Conservation (phyloP, 176 grass and related monocot genomes). For the Ensete ventricosum region DNA sequence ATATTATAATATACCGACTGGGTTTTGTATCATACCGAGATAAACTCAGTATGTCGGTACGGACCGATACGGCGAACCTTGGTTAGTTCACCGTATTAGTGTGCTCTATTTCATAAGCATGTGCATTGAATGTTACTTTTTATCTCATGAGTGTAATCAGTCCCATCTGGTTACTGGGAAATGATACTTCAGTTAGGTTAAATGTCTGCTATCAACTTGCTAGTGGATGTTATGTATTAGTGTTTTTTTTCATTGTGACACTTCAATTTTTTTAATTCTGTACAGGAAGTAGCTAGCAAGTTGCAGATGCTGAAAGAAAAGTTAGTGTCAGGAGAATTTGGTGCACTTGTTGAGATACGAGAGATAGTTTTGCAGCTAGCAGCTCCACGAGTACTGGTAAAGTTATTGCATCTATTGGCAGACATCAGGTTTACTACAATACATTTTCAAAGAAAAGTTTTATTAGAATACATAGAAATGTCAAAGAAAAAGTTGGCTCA, state of each 20-base stretch:
- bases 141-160: no score
- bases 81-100: no score
- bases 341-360: conserved; percentile 58
- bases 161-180: no score
- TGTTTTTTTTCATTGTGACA: background rate
- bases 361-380: conserved; percentile 53
- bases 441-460: background rate
- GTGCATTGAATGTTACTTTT: no score
- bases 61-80: no score
- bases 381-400: conserved; percentile 65
- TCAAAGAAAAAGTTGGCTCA: background rate
- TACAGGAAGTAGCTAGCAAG: conserved; percentile 60
- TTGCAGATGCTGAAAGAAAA: conserved; percentile 55
- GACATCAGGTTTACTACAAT: background rate
- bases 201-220: conserved; percentile 3
- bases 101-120: no score
- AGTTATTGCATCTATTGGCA: background rate
- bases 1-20: no score
- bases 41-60: no score
- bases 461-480: background rate
- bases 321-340: conserved; percentile 59
- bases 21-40: no score
- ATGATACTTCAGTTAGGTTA: conserved; percentile 6
- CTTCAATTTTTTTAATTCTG: conserved; percentile 16
- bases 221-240: background rate